These are phyloP conservation scores for Ulmus americana DNA, from an alignment of 331 rosid genomes.

Conservation along the genomic window DNA sequence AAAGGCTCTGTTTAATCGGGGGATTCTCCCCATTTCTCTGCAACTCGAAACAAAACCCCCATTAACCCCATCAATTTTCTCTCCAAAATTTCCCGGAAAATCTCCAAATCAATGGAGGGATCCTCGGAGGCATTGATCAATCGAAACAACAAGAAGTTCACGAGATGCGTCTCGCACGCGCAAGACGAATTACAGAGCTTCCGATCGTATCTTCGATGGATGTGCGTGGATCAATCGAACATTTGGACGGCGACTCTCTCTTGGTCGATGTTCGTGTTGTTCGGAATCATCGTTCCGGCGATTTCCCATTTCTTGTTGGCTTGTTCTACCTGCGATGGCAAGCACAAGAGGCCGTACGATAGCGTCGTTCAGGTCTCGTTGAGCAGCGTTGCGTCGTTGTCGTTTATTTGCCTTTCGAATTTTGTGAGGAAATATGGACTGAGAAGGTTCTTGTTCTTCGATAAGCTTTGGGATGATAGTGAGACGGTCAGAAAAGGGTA, in stretches of 20 bases:
- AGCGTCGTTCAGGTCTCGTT: slow-evolving; percentile 64
- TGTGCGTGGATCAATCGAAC: slow-evolving; percentile 86
- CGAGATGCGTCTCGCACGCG: slow-evolving; percentile 43
- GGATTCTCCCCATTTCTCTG: background rate
- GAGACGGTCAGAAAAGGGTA: slow-evolving; percentile 60
- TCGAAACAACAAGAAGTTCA: slow-evolving; percentile 13
- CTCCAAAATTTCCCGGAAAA: background rate
- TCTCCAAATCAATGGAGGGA: background rate
- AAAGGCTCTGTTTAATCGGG: too few relatives aligned
- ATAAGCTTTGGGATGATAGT: slow-evolving; percentile 76
- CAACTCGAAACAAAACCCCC: background rate
- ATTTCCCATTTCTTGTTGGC: slow-evolving; percentile 57
- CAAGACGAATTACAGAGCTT: slow-evolving; percentile 67
- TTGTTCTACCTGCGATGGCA: slow-evolving; percentile 54
- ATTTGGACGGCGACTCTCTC: slow-evolving; percentile 48
- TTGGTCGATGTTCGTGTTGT: slow-evolving; percentile 59
- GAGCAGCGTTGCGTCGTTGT: slow-evolving; percentile 48
- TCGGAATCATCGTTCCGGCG: slow-evolving; percentile 53
- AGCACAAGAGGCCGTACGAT: slow-evolving; percentile 62
- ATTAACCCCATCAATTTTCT: background rate
- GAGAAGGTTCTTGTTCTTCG: slow-evolving; percentile 68
- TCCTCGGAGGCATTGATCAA: slow-evolving; percentile 22
- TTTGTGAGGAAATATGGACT: slow-evolving; percentile 57
- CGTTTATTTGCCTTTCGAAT: slow-evolving; percentile 57
- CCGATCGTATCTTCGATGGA: slow-evolving; percentile 72